Percentiles rank a stretch among this genome's conserved stretches.
Evolutionary conservation across 2,329 filamentous ascomycete genomes (phyloP).

Genomic region (Remersonia thermophila): DNA sequence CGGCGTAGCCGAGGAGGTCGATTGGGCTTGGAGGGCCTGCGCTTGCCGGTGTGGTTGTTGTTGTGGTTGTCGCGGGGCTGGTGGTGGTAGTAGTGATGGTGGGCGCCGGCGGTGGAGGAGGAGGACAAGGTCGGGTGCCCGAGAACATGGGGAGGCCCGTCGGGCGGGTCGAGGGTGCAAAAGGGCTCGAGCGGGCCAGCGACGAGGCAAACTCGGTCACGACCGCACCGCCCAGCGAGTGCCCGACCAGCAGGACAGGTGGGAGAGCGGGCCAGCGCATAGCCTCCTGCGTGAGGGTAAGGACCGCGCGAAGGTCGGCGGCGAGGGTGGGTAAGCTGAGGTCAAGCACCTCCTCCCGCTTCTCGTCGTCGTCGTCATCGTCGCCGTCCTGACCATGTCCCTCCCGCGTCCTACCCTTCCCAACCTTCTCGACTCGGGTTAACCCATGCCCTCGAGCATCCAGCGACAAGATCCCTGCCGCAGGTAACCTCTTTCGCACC

Average conservation of each 20-base stretch:
- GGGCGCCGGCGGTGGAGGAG: not conserved
- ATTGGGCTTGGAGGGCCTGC: too few species aligned
- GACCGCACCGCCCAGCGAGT: slow-evolving; percentile 86
- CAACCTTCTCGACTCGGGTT: slow-evolving; percentile 26
- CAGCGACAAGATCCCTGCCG: slow-evolving; percentile 70
- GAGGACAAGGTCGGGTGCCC: slow-evolving; percentile 35
- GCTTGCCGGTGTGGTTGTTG: not conserved
- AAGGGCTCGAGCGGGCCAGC: slow-evolving; percentile 42
- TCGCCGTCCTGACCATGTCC: too few species aligned
- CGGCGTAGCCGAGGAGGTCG: slow-evolving; percentile 69
- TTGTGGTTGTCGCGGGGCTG: not conserved
- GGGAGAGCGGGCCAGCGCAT: slow-evolving; percentile 67
- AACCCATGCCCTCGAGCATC: slow-evolving; percentile 82
- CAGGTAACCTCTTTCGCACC: slow-evolving; percentile 63
- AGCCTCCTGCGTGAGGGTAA: slow-evolving; percentile 51
- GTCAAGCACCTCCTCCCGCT: slow-evolving; percentile 35
- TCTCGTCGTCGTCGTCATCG: slow-evolving; percentile 20
- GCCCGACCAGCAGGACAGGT: slow-evolving; percentile 70
- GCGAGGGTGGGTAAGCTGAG: slow-evolving; percentile 62
- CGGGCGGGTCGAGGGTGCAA: too few species aligned
- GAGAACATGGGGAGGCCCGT: slow-evolving; percentile 24
- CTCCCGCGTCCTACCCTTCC: too few species aligned
- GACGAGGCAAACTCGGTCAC: slow-evolving; percentile 62
- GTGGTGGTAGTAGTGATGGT: not conserved
- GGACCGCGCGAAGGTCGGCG: slow-evolving; percentile 56